These are phyloP conservation scores for Paramecium tetraurelia DNA, from an alignment of 73 alveolate genomes.

Conservation along the genomic window DNA sequence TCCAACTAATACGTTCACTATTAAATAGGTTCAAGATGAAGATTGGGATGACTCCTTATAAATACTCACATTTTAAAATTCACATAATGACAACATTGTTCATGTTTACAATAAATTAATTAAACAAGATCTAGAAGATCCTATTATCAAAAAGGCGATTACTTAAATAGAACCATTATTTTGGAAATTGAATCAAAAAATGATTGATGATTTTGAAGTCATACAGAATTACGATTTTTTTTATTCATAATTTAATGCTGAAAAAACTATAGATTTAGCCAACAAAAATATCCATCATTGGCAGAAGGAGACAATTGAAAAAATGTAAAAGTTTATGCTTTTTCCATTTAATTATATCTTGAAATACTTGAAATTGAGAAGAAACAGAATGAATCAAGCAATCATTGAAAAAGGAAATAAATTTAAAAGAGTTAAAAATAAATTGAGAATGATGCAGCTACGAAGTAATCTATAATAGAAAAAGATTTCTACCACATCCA, in stretches of 20 bases:
- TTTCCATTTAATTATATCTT: slow-evolving; percentile 4
- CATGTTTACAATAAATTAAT: not conserved
- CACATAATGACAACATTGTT: not conserved
- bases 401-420: not conserved
- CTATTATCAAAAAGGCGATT: not conserved
- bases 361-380: not conserved
- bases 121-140: not conserved
- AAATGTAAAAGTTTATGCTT: not conserved
- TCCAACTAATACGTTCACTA: not conserved
- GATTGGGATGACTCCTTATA: not conserved
- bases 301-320: not conserved
- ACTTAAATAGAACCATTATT: not conserved
- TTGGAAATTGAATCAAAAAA: not conserved
- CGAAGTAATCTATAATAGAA: not conserved
- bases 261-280: not conserved
- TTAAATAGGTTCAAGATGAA: not conserved
- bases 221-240: not conserved
- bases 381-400: slow-evolving; percentile 1
- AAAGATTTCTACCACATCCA: not conserved
- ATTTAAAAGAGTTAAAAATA: not conserved
- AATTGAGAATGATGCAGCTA: not conserved
- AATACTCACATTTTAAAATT: not conserved
- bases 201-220: not conserved
- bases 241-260: not conserved
- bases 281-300: not conserved